A percentile compares a stretch with the other conserved stretches of the same genome.
These are phyloP conservation scores for Ormosia emarginata DNA, from an alignment of 306 rosid genomes.

Conservation along the genomic window DNA sequence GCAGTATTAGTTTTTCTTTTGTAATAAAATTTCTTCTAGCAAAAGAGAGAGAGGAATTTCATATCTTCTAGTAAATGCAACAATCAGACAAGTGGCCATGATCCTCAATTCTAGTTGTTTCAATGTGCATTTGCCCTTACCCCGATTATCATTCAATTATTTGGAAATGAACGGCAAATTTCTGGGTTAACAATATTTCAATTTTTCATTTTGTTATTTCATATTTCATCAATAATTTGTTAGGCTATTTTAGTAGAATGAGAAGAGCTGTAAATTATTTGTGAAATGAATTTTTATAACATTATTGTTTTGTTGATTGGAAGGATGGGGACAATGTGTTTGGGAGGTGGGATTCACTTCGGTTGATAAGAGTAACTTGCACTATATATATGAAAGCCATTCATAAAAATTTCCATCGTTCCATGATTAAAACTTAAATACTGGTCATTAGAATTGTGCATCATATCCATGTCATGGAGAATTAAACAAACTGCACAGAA, in stretches of 20 bases:
- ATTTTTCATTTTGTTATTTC: neutral
- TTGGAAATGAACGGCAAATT: neutral
- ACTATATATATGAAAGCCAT: neutral
- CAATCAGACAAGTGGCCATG: neutral
- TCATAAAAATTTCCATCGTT: neutral
- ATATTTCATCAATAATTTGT: neutral
- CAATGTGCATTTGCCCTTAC: neutral
- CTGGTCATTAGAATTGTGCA: neutral
- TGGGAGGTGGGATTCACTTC: neutral
- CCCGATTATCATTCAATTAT: neutral
- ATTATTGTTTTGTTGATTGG: neutral
- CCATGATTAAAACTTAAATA: neutral
- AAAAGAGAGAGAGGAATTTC: neutral
- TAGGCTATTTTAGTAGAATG: neutral
- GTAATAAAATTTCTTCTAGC: neutral
- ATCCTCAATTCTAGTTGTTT: neutral
- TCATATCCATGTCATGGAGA: neutral
- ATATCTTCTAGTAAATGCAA: neutral
- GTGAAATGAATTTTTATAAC: neutral
- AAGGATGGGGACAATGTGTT: neutral
- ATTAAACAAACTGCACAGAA: neutral
- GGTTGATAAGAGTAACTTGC: neutral
- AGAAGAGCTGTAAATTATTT: neutral
- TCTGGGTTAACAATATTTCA: neutral
- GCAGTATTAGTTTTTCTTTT: neutral